Evolutionary conservation across 2,329 filamentous ascomycete genomes (phyloP), one percentile per base, ranked within the genome.

Genomic region (Sporothrix pallida): DNA sequence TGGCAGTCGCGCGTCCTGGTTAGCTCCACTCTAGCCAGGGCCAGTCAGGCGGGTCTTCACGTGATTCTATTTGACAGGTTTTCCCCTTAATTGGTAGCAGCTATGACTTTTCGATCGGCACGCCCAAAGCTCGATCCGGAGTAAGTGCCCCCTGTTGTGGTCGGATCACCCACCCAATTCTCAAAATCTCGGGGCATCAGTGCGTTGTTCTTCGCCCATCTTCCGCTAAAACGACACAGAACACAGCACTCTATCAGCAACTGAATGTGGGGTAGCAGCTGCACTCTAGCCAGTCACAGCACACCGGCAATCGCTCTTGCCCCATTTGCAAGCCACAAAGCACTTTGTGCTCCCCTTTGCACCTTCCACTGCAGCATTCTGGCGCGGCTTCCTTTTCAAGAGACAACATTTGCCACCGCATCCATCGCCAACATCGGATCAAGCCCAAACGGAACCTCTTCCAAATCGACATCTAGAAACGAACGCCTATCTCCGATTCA

Each of bases 81-180:
- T 8, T 31, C n/a, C 20, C 13, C 12, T n/a, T n/a, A 54, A 26
- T 58, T 26, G 37, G 44, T 9, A 6, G 42, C 13, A 17, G 13
- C n/a, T 44, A 17, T 37, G 37, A 23, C 54, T 46, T 60, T n/a
- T 70, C 72, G 65, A 73, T 73, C 54, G 42, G 15, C 20, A 37
- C 67, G 46, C 72, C 52, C 42, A 73, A 70, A 62, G 65, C 72
- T 70, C 65, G 72, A 73, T 73, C 71, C 71, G 67, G 63, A 50
- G 63, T 37, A 44, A 15, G 15, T 48, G 37, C 60, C 60, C 60
- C 37, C 60, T 63, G 8, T 20, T 15, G 63, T 52, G 23, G 12
- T 13, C 52, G 60, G 31, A 3, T 37, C 12, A 15, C 42, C 26
- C 50, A 31, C 46, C 31, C 50, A 26, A 31, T 13, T 54, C 13